Conservation (phyloP, 164 flowering plant species). For the Houttuynia cordata region DNA sequence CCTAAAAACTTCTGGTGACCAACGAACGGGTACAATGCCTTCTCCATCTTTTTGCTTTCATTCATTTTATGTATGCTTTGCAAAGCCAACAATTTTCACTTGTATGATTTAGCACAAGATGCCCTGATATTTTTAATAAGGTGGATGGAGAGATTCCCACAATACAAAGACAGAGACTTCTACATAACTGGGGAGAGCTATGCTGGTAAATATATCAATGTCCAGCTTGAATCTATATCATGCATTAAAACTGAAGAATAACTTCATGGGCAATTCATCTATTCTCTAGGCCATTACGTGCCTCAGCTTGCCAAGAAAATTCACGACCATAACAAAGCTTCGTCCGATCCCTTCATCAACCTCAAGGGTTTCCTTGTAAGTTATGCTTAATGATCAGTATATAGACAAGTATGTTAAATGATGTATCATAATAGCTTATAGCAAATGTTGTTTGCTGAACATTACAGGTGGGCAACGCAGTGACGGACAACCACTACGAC, state of each 20-base stretch:
- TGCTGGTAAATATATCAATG: constrained; percentile 36
- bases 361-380: constrained; percentile 82
- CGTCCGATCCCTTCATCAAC: constrained; percentile 40
- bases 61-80: neutral
- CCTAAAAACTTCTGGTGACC: constrained; percentile 57
- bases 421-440: neutral
- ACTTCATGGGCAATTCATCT: neutral
- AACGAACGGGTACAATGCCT: constrained; percentile 45
- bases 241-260: neutral
- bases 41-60: neutral
- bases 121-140: constrained; percentile 43
- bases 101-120: constrained; percentile 52
- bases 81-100: neutral
- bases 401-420: too few species aligned
- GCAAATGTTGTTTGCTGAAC: neutral
- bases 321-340: constrained; percentile 40
- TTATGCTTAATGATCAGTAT: neutral
- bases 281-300: constrained; percentile 62
- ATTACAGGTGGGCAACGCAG: constrained; percentile 72
- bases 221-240: neutral
- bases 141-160: constrained; percentile 79
- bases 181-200: constrained; percentile 92
- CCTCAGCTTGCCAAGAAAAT: constrained; percentile 74
- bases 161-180: constrained; percentile 64
- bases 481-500: constrained; percentile 59